These are phyloP conservation scores for Colletotrichum melonis DNA, from an alignment of 2,329 filamentous ascomycete genomes.

Conservation along the genomic window DNA sequence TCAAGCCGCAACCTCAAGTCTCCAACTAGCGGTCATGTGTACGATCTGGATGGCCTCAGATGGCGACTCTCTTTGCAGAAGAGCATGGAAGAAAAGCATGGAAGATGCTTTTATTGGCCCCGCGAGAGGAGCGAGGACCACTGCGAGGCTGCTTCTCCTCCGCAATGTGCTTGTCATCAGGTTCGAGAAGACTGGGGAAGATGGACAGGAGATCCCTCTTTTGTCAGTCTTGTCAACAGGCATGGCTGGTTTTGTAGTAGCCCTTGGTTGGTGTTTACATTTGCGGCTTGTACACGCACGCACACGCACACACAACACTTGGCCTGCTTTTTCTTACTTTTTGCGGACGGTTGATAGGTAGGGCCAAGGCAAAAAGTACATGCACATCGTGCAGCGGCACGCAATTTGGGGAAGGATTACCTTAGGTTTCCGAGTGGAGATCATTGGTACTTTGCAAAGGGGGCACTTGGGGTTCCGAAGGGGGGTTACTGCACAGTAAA, in stretches of 20 bases:
- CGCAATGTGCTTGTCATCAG: background rate
- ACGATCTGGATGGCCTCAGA: conserved; percentile 11
- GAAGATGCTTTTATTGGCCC: conserved; percentile 19
- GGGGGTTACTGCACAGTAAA: background rate
- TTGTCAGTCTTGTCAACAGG: background rate
- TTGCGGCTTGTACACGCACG: background rate
- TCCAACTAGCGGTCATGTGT: conserved; percentile 16
- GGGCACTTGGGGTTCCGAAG: background rate
- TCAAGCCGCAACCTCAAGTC: background rate
- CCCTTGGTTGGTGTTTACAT: background rate
- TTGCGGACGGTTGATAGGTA: conserved; percentile 22
- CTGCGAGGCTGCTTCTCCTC: background rate
- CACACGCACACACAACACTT: background rate
- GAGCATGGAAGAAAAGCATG: conserved; percentile 30
- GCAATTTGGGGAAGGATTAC: conserved; percentile 21
- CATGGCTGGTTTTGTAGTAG: background rate
- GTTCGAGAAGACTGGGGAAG: background rate
- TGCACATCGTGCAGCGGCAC: background rate
- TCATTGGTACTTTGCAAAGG: background rate
- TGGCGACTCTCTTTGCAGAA: background rate
- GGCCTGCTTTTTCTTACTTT: conserved; percentile 24
- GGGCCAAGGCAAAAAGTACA: background rate
- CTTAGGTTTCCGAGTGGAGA: conserved; percentile 4
- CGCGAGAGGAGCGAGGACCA: background rate
- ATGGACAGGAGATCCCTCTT: background rate